Evolutionary conservation across 495 filamentous ascomycete genomes (phyloP), one percentile per base, ranked within the genome.

Genomic region (Xylaria venustula): DNA sequence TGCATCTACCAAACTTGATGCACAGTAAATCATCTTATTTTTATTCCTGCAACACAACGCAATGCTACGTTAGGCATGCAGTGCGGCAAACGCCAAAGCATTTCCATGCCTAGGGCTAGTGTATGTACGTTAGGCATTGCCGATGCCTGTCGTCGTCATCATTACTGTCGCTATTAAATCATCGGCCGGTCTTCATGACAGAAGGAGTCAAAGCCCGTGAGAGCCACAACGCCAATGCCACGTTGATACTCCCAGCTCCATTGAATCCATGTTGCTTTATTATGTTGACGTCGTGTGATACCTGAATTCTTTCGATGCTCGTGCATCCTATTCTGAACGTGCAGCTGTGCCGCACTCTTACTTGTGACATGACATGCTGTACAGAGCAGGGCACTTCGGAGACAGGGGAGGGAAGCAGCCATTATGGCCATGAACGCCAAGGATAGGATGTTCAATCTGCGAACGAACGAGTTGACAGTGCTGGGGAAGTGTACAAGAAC

Each of bases 1-100:
- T 47, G 36, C 51, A 25, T 52, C 30, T 30, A 26, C 51, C 36
- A 45, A 46, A 9, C 25, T 34, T 34, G 17, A 26, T 45, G 53
- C 53, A 45, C 53, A 42, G 51, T 34, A 45, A 55, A 55, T 55
- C 53, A 17, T 23, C 45, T 45, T 46, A 45, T 55, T 55, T 55
- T 46, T 20, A 34, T 45, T 55, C 32, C 40, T 22, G 40, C 26
- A 55, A 11, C 41, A 12, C 14, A 54, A 54, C 53, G 56, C 56
- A 42, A 49, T 58, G 56, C 56, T 34, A 58, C 56, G 22, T 58
- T 28, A 17, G 47, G 19, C 36, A 28, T 54, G 51, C 51, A 41
- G 26, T 54, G 34, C 51, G 9, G 51, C 36, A 41, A 42, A 3
- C 19, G 36, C 22, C 34, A 54, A 19, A 7, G 11, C 49, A 28